Percentiles rank a stretch among this genome's conserved stretches.
phyloP scores from a whole-genome alignment of 192 early-diverging fungal species.

The Coemansia biformis region DNA sequence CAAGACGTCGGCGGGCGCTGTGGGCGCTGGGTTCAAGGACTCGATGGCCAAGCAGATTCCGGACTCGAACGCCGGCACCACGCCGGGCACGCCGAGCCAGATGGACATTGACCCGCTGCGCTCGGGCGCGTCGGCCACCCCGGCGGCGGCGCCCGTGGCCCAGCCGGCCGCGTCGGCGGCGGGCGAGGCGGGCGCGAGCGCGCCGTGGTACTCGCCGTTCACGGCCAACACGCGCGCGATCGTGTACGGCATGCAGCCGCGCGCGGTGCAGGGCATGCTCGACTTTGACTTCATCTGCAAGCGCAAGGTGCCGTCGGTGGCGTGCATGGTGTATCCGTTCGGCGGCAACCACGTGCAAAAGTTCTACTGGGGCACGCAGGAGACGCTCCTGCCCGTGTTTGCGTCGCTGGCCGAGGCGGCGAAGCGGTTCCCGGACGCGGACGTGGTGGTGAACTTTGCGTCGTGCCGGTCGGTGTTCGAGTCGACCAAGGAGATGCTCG shows the following conservation, averaged over 20 bases:
- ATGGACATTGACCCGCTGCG: constrained; percentile 44
- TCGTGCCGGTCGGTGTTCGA: constrained; percentile 93
- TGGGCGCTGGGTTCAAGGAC: constrained; percentile 59
- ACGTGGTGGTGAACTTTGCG: constrained; percentile 97
- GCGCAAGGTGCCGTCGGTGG: constrained; percentile 83
- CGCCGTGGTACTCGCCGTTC: constrained; percentile 72
- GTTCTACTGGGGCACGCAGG: constrained; percentile 99
- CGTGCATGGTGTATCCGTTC: constrained; percentile 99
- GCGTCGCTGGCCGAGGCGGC: constrained; percentile 80
- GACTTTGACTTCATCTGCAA: constrained; percentile 99
- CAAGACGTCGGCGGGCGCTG: constrained; percentile 48
- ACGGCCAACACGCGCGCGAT: constrained; percentile 80
- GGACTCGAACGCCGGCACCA: constrained; percentile 45
- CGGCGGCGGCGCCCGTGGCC: constrained; percentile 44
- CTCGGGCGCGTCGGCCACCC: constrained; percentile 13
- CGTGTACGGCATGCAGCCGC: constrained; percentile 98
- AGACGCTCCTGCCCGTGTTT: constrained; percentile 92
- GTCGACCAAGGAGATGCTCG: constrained; percentile 84
- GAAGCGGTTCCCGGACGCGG: constrained; percentile 82
- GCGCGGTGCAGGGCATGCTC: constrained; percentile 98
- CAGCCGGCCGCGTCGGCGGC: constrained; percentile 29
- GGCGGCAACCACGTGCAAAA: constrained; percentile 98
- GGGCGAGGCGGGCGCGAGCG: constrained; percentile 18
- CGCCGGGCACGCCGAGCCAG: constrained; percentile 35
- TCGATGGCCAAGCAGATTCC: constrained; percentile 52